phyloP scores from a whole-genome alignment of 441 rosid species.

The Populus hybrid region DNA sequence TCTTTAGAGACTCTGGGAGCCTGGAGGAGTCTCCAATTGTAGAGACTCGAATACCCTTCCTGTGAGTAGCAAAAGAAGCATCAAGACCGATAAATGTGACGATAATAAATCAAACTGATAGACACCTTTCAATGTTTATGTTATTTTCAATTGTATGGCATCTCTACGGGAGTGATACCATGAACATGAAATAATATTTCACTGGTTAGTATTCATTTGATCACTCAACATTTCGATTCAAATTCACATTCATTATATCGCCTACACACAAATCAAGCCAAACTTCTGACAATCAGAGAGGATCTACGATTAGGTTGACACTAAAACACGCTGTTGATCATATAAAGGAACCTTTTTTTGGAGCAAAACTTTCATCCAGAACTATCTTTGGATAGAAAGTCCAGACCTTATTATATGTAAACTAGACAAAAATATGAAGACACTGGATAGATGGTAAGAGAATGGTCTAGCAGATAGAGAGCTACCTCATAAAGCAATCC shows the following conservation, averaged over 20 bases:
- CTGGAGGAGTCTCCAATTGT: constrained; percentile 66
- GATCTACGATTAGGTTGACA: background rate
- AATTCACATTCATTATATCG: background rate
- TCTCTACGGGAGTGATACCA: background rate
- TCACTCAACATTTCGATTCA: background rate
- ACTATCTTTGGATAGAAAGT: background rate
- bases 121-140: background rate
- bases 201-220: background rate
- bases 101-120: background rate
- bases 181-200: background rate
- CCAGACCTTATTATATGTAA: background rate
- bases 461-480: background rate
- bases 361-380: background rate
- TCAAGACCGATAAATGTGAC: background rate
- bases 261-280: background rate
- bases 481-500: constrained; percentile 20
- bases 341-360: no score
- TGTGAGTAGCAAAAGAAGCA: constrained; percentile 15
- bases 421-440: background rate
- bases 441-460: background rate
- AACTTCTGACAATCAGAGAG: background rate
- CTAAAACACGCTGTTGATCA: background rate
- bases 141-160: background rate
- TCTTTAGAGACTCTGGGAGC: constrained; percentile 44
- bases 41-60: constrained; percentile 48